Base-by-base conservation (phyloP, 345 rosid species). In the Salix purpurea region DNA sequence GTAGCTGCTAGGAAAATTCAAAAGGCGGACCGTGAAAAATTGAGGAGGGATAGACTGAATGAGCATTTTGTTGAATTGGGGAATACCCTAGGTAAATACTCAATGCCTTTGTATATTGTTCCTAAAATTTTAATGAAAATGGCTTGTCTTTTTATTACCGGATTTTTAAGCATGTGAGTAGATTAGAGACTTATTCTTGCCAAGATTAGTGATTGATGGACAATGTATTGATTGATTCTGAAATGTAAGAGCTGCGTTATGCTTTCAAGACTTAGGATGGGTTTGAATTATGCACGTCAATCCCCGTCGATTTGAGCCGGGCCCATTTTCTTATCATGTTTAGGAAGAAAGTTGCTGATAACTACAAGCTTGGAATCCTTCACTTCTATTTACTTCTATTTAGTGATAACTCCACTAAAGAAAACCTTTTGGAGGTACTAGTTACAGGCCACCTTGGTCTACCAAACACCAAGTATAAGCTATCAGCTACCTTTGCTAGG, bases 11-110 rank as follows among this genome's bases (percentile, higher is more conserved):
- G 95, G 64, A 94, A 87, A 84, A 83, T 82, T 32, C 97, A 92
- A 82, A 94, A 94, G 79, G 97, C 98, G 24, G 98, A 90, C 72
- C 89, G 98, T 1, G 98, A 94, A 80, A 94, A 91, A 81, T 72
- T 92, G 87, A 89, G 98, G 83, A 90, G 98, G 85, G 97, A 94
- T 78, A 84, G 95, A 28, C 88, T 94, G 16, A 94, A 92, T 72
- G 97, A 94, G 67, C 97, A 94, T 50, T 92, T 92, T 79, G 72
- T 89, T 1, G 94, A 91, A 84, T 74, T 94, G 82, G 98, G 97
- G 54, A 89, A 87, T 70, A 79, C 90, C 40, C 82, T 94, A 42
- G 98, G 98, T 94, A 86, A 80, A 8, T 74, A 50, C 37, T 21
- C 36, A 12, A 21, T 58, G 42, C 9, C 64, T 56, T 18, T 10